Evolutionary conservation across 306 rosid genomes (phyloP).

Genomic region (Crataegus laevigata): DNA sequence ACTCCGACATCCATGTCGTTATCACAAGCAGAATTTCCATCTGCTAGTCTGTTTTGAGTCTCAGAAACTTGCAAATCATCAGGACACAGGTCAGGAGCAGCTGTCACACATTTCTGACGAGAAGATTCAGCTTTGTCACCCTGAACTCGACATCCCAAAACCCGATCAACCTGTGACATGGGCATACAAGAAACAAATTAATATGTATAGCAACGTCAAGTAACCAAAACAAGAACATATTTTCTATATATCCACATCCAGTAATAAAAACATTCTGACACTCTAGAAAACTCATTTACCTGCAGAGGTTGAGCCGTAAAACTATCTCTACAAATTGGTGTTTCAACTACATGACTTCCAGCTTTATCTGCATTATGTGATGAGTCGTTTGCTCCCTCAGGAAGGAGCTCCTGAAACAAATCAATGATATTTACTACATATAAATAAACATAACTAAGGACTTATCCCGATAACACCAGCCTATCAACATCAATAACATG

Average conservation of each 20-base stretch:
- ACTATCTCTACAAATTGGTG: constrained; percentile 30
- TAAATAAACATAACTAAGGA: neutral
- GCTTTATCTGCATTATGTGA: constrained; percentile 37
- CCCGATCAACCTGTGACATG: constrained; percentile 76
- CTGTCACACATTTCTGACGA: constrained; percentile 38
- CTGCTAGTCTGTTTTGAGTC: constrained; percentile 36
- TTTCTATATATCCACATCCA: neutral
- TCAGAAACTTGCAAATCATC: constrained; percentile 42
- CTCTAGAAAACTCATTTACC: constrained; percentile 37
- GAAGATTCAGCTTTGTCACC: constrained; percentile 37
- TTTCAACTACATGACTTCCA: constrained; percentile 30
- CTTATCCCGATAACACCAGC: neutral
- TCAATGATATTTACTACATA: neutral
- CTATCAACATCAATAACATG: neutral
- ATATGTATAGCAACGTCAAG: constrained; percentile 14
- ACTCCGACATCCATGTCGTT: constrained; percentile 46
- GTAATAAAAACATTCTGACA: constrained; percentile 10
- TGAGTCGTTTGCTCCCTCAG: constrained; percentile 37
- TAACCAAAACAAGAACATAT: constrained; percentile 9
- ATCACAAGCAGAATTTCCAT: constrained; percentile 48
- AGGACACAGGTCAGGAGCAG: constrained; percentile 38
- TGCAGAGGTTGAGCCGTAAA: constrained; percentile 48
- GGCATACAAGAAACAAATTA: constrained; percentile 13
- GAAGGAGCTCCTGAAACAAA: constrained; percentile 49
- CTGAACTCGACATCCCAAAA: constrained; percentile 83